A percentile compares a stretch with the other conserved stretches of the same genome.
phyloP scores from a whole-genome alignment of 2,329 filamentous ascomycete genomes.

The Aspergillus caelatus region DNA sequence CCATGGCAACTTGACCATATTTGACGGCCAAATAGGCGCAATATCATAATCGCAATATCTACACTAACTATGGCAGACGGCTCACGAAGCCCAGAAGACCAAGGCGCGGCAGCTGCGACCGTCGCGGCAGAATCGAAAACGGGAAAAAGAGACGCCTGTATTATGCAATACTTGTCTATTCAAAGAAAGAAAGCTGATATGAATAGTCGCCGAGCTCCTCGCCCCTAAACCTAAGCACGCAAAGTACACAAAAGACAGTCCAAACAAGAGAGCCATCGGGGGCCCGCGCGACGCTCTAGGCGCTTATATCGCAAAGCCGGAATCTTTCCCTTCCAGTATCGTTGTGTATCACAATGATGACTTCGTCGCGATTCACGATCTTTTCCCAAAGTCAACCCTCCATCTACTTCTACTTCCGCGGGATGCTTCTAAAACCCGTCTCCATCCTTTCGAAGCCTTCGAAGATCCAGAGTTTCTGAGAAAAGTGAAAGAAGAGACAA shows the following conservation, averaged over 20 bases:
- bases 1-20: neutral
- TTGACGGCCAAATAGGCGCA: neutral
- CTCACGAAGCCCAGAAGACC: constrained; percentile 10
- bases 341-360: constrained; percentile 69
- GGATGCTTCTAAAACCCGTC: constrained; percentile 58
- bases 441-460: constrained; percentile 79
- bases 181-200: constrained; percentile 8
- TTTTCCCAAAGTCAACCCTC: constrained; percentile 81
- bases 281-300: constrained; percentile 64
- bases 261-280: constrained; percentile 37
- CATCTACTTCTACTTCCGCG: constrained; percentile 89
- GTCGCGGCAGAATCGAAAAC: constrained; percentile 15
- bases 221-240: constrained; percentile 50
- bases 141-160: constrained; percentile 44
- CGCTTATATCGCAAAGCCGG: constrained; percentile 67
- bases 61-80: neutral
- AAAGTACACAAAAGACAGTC: constrained; percentile 23
- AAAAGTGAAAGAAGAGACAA: constrained; percentile 63
- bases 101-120: constrained; percentile 10
- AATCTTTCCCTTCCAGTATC: constrained; percentile 58
- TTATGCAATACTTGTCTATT: neutral
- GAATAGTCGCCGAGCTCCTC: constrained; percentile 59
- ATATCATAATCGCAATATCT: neutral
- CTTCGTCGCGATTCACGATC: constrained; percentile 78
- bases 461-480: constrained; percentile 70